A percentile compares a stretch with the other conserved stretches of the same genome.
These are phyloP conservation scores for Penicillium samsonianum DNA, from an alignment of 495 filamentous ascomycete species.

Conservation along the genomic window DNA sequence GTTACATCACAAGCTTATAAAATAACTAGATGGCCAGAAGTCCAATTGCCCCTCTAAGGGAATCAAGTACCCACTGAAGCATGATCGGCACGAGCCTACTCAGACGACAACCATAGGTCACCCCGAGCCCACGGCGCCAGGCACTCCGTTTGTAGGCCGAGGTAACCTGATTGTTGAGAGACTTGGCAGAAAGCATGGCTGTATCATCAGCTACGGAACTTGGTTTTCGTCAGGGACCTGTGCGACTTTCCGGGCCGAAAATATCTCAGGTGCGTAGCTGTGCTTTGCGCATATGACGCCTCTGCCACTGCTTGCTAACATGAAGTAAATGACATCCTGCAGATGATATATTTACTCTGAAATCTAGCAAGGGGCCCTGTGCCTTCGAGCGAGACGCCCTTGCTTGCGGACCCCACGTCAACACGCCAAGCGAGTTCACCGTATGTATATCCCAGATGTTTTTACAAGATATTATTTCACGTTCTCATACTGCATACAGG, in stretches of 20 bases:
- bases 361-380: conserved; percentile 60
- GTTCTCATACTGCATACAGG: conserved; percentile 17
- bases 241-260: conserved; percentile 62
- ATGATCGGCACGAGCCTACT: conserved; percentile 36
- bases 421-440: conserved; percentile 45
- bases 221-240: conserved; percentile 73
- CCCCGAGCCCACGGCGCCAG: conserved; percentile 44
- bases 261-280: conserved; percentile 41
- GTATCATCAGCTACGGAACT: conserved; percentile 66
- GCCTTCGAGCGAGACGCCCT: conserved; percentile 49
- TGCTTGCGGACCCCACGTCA: conserved; percentile 51
- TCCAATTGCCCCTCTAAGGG: conserved; percentile 63
- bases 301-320: not conserved
- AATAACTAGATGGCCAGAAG: conserved; percentile 53
- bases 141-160: conserved; percentile 52
- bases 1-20: not conserved
- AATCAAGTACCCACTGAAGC: conserved; percentile 70
- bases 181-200: conserved; percentile 56
- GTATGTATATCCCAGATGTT: conserved; percentile 34
- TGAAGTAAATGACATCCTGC: conserved; percentile 11
- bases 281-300: not conserved
- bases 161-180: conserved; percentile 62
- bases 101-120: conserved; percentile 34
- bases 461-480: not conserved
- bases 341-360: conserved; percentile 60